phyloP scores from a whole-genome alignment of 73 alveolate species.

The Paramecium biaurelia region DNA sequence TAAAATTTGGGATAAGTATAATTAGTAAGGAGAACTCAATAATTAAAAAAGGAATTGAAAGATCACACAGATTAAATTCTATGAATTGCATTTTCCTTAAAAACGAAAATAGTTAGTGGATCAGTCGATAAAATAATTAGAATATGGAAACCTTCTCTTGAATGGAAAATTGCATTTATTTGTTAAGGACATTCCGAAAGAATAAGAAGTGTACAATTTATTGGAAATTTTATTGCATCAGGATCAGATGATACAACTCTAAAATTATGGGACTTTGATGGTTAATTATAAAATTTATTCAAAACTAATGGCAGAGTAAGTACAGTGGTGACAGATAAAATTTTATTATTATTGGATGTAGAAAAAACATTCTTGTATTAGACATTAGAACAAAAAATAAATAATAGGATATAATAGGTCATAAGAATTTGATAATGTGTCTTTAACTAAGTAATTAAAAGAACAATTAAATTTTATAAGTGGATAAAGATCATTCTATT shows the following conservation, averaged over 20 bases:
- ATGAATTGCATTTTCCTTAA: not conserved
- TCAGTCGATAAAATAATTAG: conserved; percentile 7
- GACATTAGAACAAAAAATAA: not conserved
- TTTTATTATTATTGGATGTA: not conserved
- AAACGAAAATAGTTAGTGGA: not conserved
- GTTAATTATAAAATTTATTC: not conserved
- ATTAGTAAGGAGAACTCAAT: not conserved
- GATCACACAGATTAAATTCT: not conserved
- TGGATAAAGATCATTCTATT: not conserved
- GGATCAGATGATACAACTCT: conserved; percentile 34
- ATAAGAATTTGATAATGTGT: not conserved
- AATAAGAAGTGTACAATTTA: conserved; percentile 13
- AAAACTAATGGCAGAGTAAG: conserved; percentile 26
- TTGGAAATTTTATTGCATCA: not conserved
- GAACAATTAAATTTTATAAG: not conserved
- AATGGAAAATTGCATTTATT: not conserved
- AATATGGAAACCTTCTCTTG: conserved; percentile 36
- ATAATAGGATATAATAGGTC: not conserved
- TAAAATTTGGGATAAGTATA: conserved; percentile 45
- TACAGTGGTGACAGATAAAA: not conserved
- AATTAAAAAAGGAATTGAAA: not conserved
- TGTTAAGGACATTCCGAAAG: conserved; percentile 16
- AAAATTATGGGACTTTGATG: conserved; percentile 11
- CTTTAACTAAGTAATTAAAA: not conserved
- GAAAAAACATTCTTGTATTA: not conserved